Evolutionary conservation across 2,329 filamentous ascomycete genomes (phyloP).

Genomic region (Alternaria burnsii): DNA sequence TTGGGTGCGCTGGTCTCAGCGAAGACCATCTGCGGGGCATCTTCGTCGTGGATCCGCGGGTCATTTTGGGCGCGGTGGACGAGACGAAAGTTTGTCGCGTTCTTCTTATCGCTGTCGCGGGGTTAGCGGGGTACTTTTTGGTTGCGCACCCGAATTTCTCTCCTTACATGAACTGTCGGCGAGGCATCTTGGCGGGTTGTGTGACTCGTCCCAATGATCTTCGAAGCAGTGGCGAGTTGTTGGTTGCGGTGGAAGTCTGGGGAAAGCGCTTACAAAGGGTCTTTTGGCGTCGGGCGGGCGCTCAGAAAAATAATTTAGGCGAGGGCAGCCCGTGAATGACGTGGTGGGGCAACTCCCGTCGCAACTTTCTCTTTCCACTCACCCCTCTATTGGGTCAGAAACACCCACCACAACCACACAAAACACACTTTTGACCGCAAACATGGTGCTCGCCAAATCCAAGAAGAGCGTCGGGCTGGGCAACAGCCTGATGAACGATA

Average conservation of each 20-base stretch:
- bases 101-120: slow-evolving; percentile 79
- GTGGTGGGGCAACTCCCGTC: slow-evolving; percentile 39
- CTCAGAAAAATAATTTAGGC: slow-evolving; percentile 67
- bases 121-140: slow-evolving; percentile 40
- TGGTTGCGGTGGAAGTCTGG: slow-evolving; percentile 29
- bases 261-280: slow-evolving; percentile 45
- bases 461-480: slow-evolving; percentile 95
- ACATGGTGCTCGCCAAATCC: slow-evolving; percentile 85
- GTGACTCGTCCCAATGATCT: not conserved
- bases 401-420: slow-evolving; percentile 32
- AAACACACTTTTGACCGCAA: slow-evolving; percentile 35
- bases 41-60: slow-evolving; percentile 91
- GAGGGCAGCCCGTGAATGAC: slow-evolving; percentile 64
- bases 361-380: slow-evolving; percentile 30
- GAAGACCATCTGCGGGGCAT: slow-evolving; percentile 89
- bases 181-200: slow-evolving; percentile 68
- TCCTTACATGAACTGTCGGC: slow-evolving; percentile 75
- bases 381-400: slow-evolving; percentile 23
- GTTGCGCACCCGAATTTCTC: not conserved
- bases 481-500: slow-evolving; percentile 98
- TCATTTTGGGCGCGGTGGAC: slow-evolving; percentile 98
- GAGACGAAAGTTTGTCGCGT: slow-evolving; percentile 89
- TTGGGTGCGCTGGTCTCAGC: slow-evolving; percentile 67
- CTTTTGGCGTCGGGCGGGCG: slow-evolving; percentile 19
- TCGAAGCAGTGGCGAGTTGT: slow-evolving; percentile 10